Evolutionary conservation across 345 rosid species (phyloP).

Genomic region (Durio zibethinus): DNA sequence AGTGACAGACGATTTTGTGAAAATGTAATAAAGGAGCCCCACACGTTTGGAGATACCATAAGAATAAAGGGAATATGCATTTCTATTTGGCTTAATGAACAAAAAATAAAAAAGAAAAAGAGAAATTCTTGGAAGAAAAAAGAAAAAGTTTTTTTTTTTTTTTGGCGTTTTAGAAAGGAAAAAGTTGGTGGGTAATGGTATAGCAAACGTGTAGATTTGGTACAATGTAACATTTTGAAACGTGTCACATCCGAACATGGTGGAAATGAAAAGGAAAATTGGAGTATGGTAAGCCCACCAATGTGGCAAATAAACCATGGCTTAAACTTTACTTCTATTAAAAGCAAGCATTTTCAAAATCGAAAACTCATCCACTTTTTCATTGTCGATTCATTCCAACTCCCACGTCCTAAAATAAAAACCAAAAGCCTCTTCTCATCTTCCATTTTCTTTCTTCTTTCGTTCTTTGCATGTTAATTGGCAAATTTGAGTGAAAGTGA

Average conservation of each 20-base stretch:
- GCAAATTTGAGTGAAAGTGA: neutral
- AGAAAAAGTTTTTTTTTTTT: neutral
- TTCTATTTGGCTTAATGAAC: neutral
- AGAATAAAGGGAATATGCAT: neutral
- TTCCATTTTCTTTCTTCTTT: neutral
- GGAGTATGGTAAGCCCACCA: neutral
- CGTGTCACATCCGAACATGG: neutral
- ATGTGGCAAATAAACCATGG: neutral
- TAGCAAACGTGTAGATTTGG: neutral
- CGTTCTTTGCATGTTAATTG: neutral
- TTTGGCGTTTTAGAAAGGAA: too few species aligned
- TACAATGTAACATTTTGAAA: neutral
- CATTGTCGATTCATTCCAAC: too few species aligned
- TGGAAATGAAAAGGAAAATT: neutral
- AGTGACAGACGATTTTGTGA: neutral
- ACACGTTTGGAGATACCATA: neutral
- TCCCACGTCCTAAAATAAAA: too few species aligned
- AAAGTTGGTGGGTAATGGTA: too few species aligned
- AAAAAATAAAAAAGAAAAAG: neutral
- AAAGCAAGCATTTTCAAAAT: neutral
- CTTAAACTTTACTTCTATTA: too few species aligned
- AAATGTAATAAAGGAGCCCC: neutral
- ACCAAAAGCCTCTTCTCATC: too few species aligned
- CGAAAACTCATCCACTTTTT: neutral
- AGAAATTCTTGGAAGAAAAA: too few species aligned